Evolutionary conservation across 2,329 filamentous ascomycete genomes (phyloP).

Genomic region (Geosmithia flava): DNA sequence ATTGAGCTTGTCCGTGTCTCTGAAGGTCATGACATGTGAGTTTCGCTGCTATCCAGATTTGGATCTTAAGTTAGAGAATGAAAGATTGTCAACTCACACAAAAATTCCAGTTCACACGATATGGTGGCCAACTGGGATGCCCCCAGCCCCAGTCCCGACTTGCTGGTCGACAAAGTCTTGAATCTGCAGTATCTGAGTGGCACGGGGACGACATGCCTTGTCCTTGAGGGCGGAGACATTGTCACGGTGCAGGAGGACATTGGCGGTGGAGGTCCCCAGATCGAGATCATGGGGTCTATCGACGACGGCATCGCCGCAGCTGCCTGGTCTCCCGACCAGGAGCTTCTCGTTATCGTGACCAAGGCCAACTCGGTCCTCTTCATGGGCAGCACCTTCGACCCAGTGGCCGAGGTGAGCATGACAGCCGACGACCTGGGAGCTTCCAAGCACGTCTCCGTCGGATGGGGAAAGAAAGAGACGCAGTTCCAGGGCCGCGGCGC

Average conservation of each 20-base stretch:
- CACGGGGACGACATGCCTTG: constrained; percentile 62
- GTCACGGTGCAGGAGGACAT: constrained; percentile 62
- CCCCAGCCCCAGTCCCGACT: constrained; percentile 63
- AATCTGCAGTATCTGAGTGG: constrained; percentile 79
- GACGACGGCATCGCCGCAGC: constrained; percentile 85
- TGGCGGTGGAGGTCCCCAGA: constrained; percentile 48
- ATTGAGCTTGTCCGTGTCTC: constrained; percentile 57
- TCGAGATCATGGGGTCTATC: constrained; percentile 92
- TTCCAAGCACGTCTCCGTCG: constrained; percentile 92
- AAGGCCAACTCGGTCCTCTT: constrained; percentile 69
- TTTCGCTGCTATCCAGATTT: too few relatives aligned
- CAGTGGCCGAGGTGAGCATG: constrained; percentile 63
- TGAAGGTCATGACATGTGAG: constrained; percentile 10
- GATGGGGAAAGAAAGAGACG: constrained; percentile 97
- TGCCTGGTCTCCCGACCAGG: constrained; percentile 90
- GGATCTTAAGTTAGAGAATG: neutral
- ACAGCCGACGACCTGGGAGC: constrained; percentile 64
- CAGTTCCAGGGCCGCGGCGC: constrained; percentile 92
- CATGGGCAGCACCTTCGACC: constrained; percentile 88
- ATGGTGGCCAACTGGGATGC: constrained; percentile 80
- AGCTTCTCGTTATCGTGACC: constrained; percentile 75
- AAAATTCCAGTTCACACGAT: constrained; percentile 13
- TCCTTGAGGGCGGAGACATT: constrained; percentile 86
- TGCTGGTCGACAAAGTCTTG: constrained; percentile 63
- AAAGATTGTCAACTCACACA: neutral